Conservation (phyloP, 495 filamentous ascomycete species). For the Trichoderma erinaceum region DNA sequence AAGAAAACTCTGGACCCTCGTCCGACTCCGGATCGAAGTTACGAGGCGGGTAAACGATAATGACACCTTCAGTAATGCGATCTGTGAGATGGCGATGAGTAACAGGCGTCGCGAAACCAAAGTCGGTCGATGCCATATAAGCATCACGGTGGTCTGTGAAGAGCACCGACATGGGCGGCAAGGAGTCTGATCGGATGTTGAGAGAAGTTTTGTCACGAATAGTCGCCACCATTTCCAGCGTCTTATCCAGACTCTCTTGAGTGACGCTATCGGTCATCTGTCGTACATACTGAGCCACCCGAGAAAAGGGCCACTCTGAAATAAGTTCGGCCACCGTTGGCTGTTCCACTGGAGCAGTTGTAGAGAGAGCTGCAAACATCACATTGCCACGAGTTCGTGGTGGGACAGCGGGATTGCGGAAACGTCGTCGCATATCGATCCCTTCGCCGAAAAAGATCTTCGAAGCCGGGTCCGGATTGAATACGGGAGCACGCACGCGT, state of each 20-base stretch:
- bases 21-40: constrained; percentile 23
- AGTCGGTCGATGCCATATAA: constrained; percentile 24
- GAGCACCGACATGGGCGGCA: constrained; percentile 26
- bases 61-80: constrained; percentile 25
- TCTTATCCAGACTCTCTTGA: constrained; percentile 25
- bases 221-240: constrained; percentile 28
- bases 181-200: constrained; percentile 26
- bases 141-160: constrained; percentile 32
- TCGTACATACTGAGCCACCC: constrained; percentile 35
- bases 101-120: constrained; percentile 27
- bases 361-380: constrained; percentile 26
- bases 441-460: constrained; percentile 32
- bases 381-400: constrained; percentile 34
- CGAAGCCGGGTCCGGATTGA: constrained; percentile 24
- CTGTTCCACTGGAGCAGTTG: constrained; percentile 18
- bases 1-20: constrained; percentile 40
- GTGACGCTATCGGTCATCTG: constrained; percentile 32
- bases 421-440: constrained; percentile 36
- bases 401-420: constrained; percentile 27
- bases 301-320: constrained; percentile 31
- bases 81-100: constrained; percentile 28
- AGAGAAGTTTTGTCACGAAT: constrained; percentile 34
- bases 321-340: constrained; percentile 30
- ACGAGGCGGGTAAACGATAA: constrained; percentile 29
- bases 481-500: constrained; percentile 30